Conservation (phyloP, 495 filamentous ascomycete genomes). For the Aspergillus saccharolyticus region DNA sequence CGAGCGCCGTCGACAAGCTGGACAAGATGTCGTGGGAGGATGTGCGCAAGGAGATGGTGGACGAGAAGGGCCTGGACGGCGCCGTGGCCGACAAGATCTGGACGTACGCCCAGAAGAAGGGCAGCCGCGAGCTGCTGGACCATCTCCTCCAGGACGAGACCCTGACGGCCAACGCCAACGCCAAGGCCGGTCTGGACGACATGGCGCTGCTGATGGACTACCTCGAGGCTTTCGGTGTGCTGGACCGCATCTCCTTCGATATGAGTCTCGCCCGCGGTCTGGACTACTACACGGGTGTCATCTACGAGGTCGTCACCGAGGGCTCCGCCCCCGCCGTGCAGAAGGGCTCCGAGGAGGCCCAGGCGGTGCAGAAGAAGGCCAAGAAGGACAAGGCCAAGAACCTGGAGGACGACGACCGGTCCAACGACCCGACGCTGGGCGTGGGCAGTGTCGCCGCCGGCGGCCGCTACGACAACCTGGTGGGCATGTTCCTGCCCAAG, state of each 20-base stretch:
- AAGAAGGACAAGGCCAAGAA: constrained; percentile 56
- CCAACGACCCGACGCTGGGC: constrained; percentile 73
- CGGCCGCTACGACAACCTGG: constrained; percentile 88
- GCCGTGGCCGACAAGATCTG: constrained; percentile 82
- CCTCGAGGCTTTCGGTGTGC: constrained; percentile 66
- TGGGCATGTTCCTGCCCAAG: constrained; percentile 87
- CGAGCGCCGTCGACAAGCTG: constrained; percentile 89
- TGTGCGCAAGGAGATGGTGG: constrained; percentile 86
- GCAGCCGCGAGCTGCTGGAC: constrained; percentile 62
- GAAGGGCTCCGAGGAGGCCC: constrained; percentile 38
- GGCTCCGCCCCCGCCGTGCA: constrained; percentile 62
- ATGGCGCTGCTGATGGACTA: constrained; percentile 80
- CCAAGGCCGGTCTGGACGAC: constrained; percentile 73
- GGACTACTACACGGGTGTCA: constrained; percentile 88
- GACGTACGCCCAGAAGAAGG: constrained; percentile 68
- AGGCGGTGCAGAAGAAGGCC: constrained; percentile 47
- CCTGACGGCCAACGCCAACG: constrained; percentile 61
- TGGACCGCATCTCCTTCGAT: constrained; percentile 73
- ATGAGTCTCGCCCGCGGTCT: constrained; percentile 78
- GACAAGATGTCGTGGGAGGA: constrained; percentile 91
- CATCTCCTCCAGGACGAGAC: constrained; percentile 57
- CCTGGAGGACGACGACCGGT: constrained; percentile 71
- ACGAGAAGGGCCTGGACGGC: constrained; percentile 75
- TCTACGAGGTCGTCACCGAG: constrained; percentile 87
- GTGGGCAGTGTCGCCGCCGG: constrained; percentile 87